Conservation (phyloP, 345 rosid genomes). For the Litchi chinensis region DNA sequence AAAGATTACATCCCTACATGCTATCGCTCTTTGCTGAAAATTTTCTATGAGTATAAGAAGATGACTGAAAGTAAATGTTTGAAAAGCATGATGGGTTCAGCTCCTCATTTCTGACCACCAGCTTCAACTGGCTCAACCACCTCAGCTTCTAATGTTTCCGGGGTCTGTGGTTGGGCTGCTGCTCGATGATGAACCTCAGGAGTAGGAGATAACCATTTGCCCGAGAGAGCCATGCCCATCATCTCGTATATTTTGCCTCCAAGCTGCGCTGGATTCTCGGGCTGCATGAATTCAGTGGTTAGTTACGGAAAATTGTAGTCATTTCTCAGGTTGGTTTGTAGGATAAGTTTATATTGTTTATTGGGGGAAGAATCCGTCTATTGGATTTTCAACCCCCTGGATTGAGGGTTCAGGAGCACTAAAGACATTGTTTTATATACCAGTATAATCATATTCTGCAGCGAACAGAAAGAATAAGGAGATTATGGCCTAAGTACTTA, state of each 20-base stretch:
- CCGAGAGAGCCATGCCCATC: conserved; percentile 82
- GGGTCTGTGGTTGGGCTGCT: conserved; percentile 24
- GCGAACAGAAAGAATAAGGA: background rate
- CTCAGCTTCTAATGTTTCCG: conserved; percentile 74
- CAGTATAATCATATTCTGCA: background rate
- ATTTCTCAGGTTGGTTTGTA: too few species aligned
- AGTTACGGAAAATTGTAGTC: background rate
- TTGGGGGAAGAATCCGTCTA: too few species aligned
- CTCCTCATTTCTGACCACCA: conserved; percentile 59
- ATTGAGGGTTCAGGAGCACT: background rate
- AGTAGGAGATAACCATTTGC: conserved; percentile 69
- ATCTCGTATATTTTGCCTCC: conserved; percentile 98
- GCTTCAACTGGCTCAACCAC: conserved; percentile 76
- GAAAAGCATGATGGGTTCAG: background rate
- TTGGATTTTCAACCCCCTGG: too few species aligned
- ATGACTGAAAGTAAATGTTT: background rate
- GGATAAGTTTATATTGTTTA: too few species aligned
- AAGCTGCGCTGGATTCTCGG: conserved; percentile 91
- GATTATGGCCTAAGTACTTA: conserved; percentile 35
- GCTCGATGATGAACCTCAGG: conserved; percentile 33
- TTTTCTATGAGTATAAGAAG: background rate
- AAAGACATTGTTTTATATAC: background rate
- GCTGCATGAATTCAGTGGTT: conserved; percentile 46
- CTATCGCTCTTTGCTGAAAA: background rate
- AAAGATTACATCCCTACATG: background rate